Percentiles rank a stretch among this genome's conserved stretches.
Evolutionary conservation across 2,329 filamentous ascomycete genomes (phyloP).

Genomic region (Xylaria sp.): DNA sequence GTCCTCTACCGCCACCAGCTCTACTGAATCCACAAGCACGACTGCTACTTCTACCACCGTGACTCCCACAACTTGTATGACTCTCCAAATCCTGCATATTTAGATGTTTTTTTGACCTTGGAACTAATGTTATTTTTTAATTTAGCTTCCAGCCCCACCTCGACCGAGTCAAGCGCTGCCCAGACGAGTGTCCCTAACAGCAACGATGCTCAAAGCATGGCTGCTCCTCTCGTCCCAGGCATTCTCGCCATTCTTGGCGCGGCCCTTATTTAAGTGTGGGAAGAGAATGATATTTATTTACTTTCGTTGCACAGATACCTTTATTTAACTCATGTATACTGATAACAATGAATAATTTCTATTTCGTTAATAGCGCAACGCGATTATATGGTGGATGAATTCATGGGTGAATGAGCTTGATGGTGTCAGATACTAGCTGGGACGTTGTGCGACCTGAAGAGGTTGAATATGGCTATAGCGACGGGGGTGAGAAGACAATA

Average conservation of each 20-base stretch:
- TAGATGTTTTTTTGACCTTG: background rate
- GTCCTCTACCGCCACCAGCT: conserved; percentile 23
- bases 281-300: background rate
- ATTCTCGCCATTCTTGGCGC: conserved; percentile 44
- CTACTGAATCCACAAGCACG: conserved; percentile 7
- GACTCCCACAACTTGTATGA: conserved; percentile 33
- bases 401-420: conserved; percentile 5
- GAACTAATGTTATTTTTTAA: conserved; percentile 23
- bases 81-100: background rate
- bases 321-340: conserved; percentile 21
- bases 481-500: conserved; percentile 16
- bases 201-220: conserved; percentile 45
- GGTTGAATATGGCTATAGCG: background rate
- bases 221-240: conserved; percentile 46
- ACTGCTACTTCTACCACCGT: conserved; percentile 9
- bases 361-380: conserved; percentile 22
- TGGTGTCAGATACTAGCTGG: conserved; percentile 3
- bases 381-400: conserved; percentile 24
- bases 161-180: conserved; percentile 35
- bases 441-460: conserved; percentile 3
- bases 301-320: conserved; percentile 22
- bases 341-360: conserved; percentile 27
- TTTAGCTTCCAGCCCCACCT: conserved; percentile 34
- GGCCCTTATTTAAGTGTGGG: conserved; percentile 41
- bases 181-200: conserved; percentile 43